A percentile compares a stretch with the other conserved stretches of the same genome.
Evolutionary conservation across 768 basidiomycete genomes (phyloP).

Genomic region (Mycena sanguinolenta): DNA sequence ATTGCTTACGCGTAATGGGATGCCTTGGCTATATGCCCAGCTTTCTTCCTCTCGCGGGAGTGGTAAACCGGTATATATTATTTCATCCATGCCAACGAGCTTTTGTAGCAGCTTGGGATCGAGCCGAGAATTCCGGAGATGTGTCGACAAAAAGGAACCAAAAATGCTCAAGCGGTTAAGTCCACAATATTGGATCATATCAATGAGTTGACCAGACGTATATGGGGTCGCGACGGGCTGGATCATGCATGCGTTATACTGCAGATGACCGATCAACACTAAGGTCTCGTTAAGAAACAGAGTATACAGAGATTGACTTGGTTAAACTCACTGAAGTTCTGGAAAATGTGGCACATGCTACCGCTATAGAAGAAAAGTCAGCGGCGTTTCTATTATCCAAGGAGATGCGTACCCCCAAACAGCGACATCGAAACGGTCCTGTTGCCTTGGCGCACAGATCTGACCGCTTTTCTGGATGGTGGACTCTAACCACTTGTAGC

Average conservation of each 20-base stretch:
- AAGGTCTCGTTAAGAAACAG: conserved; percentile 35
- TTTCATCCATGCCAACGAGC: conserved; percentile 70
- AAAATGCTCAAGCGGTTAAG: conserved; percentile 86
- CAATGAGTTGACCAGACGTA: conserved; percentile 75
- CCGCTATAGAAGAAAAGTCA: conserved; percentile 65
- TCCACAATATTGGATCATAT: conserved; percentile 76
- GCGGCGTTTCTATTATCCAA: conserved; percentile 38
- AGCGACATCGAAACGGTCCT: conserved; percentile 74
- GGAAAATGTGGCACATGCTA: conserved; percentile 87
- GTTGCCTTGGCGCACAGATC: conserved; percentile 61
- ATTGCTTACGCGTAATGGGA: conserved; percentile 71
- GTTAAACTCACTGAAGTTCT: conserved; percentile 77
- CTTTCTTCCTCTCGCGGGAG: conserved; percentile 77
- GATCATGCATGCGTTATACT: conserved; percentile 66
- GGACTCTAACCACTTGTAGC: conserved; percentile 73
- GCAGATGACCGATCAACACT: conserved; percentile 81
- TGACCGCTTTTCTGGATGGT: conserved; percentile 72
- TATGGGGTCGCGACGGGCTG: conserved; percentile 50
- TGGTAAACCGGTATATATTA: conserved; percentile 75
- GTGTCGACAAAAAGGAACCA: conserved; percentile 73
- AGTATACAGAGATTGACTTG: conserved; percentile 39
- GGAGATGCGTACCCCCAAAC: conserved; percentile 74
- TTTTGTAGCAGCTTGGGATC: conserved; percentile 72
- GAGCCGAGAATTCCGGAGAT: conserved; percentile 70
- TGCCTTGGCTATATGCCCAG: conserved; percentile 74